Percentiles rank a stretch among this genome's conserved stretches.
Conservation (phyloP, 2,329 filamentous ascomycete genomes). For the Cercospora sojina region DNA sequence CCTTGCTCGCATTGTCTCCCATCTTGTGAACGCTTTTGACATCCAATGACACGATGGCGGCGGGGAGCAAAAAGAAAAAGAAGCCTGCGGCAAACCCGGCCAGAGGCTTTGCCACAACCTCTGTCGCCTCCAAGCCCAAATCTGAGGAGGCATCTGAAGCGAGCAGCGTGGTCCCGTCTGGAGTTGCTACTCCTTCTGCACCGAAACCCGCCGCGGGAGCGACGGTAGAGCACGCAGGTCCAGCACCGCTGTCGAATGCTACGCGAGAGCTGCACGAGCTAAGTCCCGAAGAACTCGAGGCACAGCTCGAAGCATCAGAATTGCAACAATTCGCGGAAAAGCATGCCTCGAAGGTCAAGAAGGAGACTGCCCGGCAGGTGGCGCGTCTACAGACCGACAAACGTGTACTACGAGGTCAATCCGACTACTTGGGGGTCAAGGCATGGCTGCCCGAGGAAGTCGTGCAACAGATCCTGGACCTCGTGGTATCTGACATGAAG, state of each 20-base stretch:
- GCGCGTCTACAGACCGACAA: slow-evolving; percentile 80
- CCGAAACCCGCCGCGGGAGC: slow-evolving; percentile 29
- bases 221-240: slow-evolving; percentile 29
- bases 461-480: slow-evolving; percentile 71
- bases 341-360: slow-evolving; percentile 72
- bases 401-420: slow-evolving; percentile 75
- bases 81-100: slow-evolving; percentile 85
- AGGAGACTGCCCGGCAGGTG: slow-evolving; percentile 75
- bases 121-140: slow-evolving; percentile 71
- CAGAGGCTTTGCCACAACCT: slow-evolving; percentile 90
- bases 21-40: not conserved
- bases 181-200: slow-evolving; percentile 32
- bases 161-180: slow-evolving; percentile 32
- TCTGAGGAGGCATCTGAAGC: slow-evolving; percentile 36
- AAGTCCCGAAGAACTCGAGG: slow-evolving; percentile 85
- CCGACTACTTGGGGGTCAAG: slow-evolving; percentile 67
- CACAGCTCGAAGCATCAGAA: slow-evolving; percentile 84
- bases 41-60: slow-evolving; percentile 24
- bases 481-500: slow-evolving; percentile 62
- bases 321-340: slow-evolving; percentile 86
- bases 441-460: slow-evolving; percentile 81
- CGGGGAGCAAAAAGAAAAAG: slow-evolving; percentile 69
- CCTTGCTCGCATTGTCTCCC: not conserved
- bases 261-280: slow-evolving; percentile 52
- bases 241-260: slow-evolving; percentile 15